Conservation (phyloP, 306 rosid genomes). For the Ochetophila trinervis region DNA sequence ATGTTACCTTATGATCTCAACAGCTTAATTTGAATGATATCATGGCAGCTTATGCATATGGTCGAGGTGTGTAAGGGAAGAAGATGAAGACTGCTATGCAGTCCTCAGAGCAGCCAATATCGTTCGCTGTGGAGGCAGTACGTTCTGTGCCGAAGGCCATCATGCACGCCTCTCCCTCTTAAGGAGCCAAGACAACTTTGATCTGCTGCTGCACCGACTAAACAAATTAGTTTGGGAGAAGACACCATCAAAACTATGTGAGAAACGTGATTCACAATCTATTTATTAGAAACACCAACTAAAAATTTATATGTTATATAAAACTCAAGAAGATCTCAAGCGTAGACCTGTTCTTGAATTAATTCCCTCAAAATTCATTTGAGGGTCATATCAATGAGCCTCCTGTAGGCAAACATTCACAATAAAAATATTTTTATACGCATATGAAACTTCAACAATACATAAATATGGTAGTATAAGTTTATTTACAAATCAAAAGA, state of each 20-base stretch:
- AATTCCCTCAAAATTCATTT: no score
- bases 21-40: not conserved
- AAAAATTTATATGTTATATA: no score
- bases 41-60: constrained; percentile 47
- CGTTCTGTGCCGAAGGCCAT: constrained; percentile 23
- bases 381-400: no score
- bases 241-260: not conserved
- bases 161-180: constrained; percentile 43
- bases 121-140: constrained; percentile 26
- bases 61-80: constrained; percentile 44
- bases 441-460: no score
- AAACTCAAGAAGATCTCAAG: no score
- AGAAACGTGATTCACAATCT: not conserved
- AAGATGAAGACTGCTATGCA: constrained; percentile 38
- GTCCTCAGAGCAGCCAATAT: constrained; percentile 33
- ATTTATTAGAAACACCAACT: no score
- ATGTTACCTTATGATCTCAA: not conserved
- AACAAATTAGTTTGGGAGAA: constrained; percentile 24
- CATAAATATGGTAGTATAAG: no score
- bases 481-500: no score
- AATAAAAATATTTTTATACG: no score
- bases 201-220: constrained; percentile 31
- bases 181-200: constrained; percentile 44
- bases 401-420: no score
- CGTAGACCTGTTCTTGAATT: no score